These are phyloP conservation scores for Diospyros kaki DNA, from an alignment of 148 eudicot genomes.

Conservation along the genomic window DNA sequence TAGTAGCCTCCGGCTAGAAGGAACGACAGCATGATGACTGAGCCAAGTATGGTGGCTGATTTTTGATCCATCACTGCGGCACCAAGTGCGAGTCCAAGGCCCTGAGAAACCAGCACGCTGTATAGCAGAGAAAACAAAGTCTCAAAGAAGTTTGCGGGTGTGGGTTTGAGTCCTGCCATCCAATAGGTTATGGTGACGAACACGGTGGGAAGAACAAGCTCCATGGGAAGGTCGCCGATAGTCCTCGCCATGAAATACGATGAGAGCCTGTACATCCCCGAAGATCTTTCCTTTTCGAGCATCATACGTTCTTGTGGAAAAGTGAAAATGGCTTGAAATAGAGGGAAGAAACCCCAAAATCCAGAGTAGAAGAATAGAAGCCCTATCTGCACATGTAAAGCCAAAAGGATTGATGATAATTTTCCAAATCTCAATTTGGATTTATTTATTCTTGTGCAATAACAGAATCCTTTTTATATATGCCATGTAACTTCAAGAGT, in stretches of 20 bases:
- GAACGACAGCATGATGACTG: slow-evolving; percentile 62
- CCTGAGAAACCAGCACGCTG: slow-evolving; percentile 61
- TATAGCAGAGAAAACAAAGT: slow-evolving; percentile 41
- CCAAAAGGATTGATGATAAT: neutral
- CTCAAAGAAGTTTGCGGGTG: slow-evolving; percentile 30
- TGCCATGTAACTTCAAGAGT: no score
- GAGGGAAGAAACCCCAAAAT: slow-evolving; percentile 79
- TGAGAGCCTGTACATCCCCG: slow-evolving; percentile 80
- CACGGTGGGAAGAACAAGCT: slow-evolving; percentile 64
- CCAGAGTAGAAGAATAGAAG: slow-evolving; percentile 62
- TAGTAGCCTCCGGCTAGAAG: slow-evolving; percentile 62
- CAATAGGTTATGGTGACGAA: slow-evolving; percentile 56
- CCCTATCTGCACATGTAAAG: slow-evolving; percentile 48
- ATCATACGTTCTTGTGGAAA: slow-evolving; percentile 74
- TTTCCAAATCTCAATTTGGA: neutral
- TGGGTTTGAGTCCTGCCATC: slow-evolving; percentile 70
- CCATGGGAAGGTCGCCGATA: slow-evolving; percentile 65
- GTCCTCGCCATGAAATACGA: slow-evolving; percentile 62
- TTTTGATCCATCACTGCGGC: slow-evolving; percentile 67
- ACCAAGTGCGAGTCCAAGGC: slow-evolving; percentile 79
- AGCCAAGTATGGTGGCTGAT: slow-evolving; percentile 55
- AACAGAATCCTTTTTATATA: no score
- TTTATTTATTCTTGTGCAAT: neutral
- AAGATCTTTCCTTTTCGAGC: slow-evolving; percentile 67
- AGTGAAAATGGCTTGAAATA: slow-evolving; percentile 67